Evolutionary conservation across 1,284 basidiomycete species (phyloP).

Genomic region (Leccinum cinnamomeum): DNA sequence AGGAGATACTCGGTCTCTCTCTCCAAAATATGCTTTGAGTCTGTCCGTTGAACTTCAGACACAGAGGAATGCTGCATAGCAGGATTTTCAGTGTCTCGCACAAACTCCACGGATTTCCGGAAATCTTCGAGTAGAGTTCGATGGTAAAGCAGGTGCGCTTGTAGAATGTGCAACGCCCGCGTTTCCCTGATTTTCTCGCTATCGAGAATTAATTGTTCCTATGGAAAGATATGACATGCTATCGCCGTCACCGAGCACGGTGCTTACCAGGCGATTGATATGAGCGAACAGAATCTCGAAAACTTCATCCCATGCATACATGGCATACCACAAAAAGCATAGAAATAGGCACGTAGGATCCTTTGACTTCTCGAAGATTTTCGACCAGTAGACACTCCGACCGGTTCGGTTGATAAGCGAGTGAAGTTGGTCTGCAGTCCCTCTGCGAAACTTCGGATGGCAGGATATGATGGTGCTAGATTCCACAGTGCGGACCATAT

Average conservation of each 20-base stretch:
- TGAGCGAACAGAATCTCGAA: slow-evolving; percentile 47
- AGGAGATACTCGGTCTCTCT: too few species aligned
- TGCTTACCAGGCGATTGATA: slow-evolving; percentile 43
- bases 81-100: slow-evolving; percentile 46
- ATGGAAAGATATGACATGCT: neutral
- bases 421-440: slow-evolving; percentile 41
- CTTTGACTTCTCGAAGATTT: slow-evolving; percentile 42
- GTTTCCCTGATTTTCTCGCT: slow-evolving; percentile 42
- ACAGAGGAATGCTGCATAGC: slow-evolving; percentile 33
- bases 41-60: slow-evolving; percentile 13
- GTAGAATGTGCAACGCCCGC: slow-evolving; percentile 50
- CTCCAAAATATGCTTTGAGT: slow-evolving; percentile 9
- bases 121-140: slow-evolving; percentile 51
- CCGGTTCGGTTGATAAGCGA: slow-evolving; percentile 44
- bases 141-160: slow-evolving; percentile 56
- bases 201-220: slow-evolving; percentile 47
- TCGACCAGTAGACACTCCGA: slow-evolving; percentile 55
- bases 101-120: slow-evolving; percentile 46
- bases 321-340: slow-evolving; percentile 52
- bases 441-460: slow-evolving; percentile 38
- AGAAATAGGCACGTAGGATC: slow-evolving; percentile 55
- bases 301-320: slow-evolving; percentile 59
- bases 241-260: neutral
- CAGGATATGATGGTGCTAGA: slow-evolving; percentile 50
- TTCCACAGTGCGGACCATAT: slow-evolving; percentile 43